Evolutionary conservation across 495 filamentous ascomycete species (phyloP), one percentile per base, ranked within the genome.

Genomic region (Neurospora sp.): DNA sequence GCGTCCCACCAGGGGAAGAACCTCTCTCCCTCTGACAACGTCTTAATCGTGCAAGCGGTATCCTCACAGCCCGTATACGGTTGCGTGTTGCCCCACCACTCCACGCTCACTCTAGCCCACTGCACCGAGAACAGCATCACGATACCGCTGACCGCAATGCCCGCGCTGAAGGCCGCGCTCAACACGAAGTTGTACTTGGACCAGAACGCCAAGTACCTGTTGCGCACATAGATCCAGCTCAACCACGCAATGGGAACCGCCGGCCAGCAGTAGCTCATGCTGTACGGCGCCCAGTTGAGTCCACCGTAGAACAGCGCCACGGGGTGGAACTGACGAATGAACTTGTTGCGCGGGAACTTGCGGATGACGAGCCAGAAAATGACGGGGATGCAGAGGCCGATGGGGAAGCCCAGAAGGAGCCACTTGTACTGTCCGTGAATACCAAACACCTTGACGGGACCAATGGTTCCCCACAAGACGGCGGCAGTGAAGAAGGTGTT

Each of bases 101-200:
- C 40, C n/a, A 83, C n/a, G 44, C 78, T 41, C n/a, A 81, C 53
- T 42, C 78, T 77, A 1, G 73, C 73, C 37, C 80, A 78, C 75
- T 82, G 80, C 53, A 83, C 72, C 31, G 77, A 71, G 71, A 83
- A 84, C 78, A 85, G 82, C 35, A 82, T 83, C 71, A 85, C 75
- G 53, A 83, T 79, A 42, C 74, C 82, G 8, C 77, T 76, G 38
- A 85, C 74, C 18, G 83, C 83, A 41, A 85, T 79, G 44, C 79
- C 83, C 72, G 75, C 77, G 12, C 76, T 79, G 12, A 81, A 81
- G 18, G 80, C 78, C 0, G 83, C 82, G 0, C 81, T 83, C 20
- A 80, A 74, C 18, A 83, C 79, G 45, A 81, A 85, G 77, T 84
- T 83, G 75, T 84, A 85, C 81, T 84, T 84, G 27, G 81, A 81